These are phyloP conservation scores for Fusarium algeriense DNA, from an alignment of 2,329 filamentous ascomycete genomes.

Conservation along the genomic window DNA sequence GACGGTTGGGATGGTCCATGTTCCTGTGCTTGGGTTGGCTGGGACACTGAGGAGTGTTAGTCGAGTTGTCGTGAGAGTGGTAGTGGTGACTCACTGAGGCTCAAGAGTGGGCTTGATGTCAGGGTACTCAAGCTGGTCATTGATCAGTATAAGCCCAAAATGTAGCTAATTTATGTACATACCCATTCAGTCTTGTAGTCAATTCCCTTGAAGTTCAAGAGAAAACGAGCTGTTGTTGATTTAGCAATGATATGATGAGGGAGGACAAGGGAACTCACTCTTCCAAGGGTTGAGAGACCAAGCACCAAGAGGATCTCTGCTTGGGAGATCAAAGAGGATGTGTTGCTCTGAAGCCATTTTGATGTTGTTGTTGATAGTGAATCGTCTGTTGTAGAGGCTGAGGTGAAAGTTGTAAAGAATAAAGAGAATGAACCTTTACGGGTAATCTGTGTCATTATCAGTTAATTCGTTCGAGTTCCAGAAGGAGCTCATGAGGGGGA, in stretches of 20 bases:
- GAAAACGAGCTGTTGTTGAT: slow-evolving; percentile 66
- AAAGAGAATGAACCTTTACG: not conserved
- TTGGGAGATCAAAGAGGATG: slow-evolving; percentile 73
- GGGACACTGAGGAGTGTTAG: slow-evolving; percentile 29
- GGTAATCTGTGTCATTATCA: not conserved
- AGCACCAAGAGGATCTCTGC: slow-evolving; percentile 57
- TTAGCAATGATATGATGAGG: slow-evolving; percentile 9
- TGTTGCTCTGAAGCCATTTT: slow-evolving; percentile 56
- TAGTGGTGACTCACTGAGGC: slow-evolving; percentile 59
- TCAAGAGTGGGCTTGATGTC: slow-evolving; percentile 69
- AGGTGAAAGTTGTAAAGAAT: not conserved
- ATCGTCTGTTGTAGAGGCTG: accelerated
- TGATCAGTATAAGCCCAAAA: not conserved
- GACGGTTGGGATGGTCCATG: slow-evolving; percentile 62
- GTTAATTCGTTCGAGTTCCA: not conserved
- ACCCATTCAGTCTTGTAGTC: slow-evolving; percentile 77
- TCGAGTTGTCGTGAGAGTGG: not conserved
- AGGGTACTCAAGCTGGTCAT: slow-evolving; percentile 69
- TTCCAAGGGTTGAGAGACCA: slow-evolving; percentile 82
- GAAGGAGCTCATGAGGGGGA: slow-evolving; percentile 8
- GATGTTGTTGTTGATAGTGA: not conserved
- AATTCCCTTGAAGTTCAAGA: slow-evolving; percentile 75
- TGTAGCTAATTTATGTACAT: not conserved
- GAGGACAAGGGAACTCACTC: slow-evolving; percentile 56
- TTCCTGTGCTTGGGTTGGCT: slow-evolving; percentile 39